These are phyloP conservation scores for Schizochytrium sp. DNA, from an alignment of 108 stramenopile genomes.

Conservation along the genomic window DNA sequence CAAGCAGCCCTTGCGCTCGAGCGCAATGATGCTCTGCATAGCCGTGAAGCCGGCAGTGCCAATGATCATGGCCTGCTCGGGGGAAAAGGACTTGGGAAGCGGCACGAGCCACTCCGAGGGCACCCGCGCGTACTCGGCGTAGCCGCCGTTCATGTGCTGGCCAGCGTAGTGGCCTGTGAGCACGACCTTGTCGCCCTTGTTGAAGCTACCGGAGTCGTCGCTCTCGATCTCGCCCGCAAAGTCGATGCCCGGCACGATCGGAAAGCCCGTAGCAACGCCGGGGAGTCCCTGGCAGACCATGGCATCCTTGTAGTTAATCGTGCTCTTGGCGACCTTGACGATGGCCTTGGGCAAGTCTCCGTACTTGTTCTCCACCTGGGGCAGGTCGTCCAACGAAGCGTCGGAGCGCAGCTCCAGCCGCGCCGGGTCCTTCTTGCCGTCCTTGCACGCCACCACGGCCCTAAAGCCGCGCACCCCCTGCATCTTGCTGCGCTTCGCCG, in stretches of 20 bases:
- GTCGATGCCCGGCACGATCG: constrained; percentile 39
- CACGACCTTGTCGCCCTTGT: neutral
- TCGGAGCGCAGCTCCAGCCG: neutral
- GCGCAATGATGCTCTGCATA: constrained; percentile 23
- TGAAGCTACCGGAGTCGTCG: neutral
- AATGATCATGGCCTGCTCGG: constrained; percentile 22
- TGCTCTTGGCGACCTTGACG: constrained; percentile 23
- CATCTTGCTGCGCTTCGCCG: neutral
- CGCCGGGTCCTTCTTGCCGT: neutral
- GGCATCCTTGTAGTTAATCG: constrained; percentile 47
- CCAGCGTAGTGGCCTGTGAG: constrained; percentile 18
- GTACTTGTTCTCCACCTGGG: neutral
- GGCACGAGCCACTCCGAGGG: constrained; percentile 28
- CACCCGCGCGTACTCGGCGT: constrained; percentile 17
- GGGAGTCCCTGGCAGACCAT: constrained; percentile 20
- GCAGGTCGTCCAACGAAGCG: neutral
- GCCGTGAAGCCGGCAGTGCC: constrained; percentile 44
- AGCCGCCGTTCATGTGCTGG: constrained; percentile 32
- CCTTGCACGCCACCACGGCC: neutral
- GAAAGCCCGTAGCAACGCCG: constrained; percentile 19
- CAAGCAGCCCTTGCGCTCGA: constrained; percentile 12
- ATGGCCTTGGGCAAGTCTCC: neutral
- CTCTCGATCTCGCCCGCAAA: constrained; percentile 22
- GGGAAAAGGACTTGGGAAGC: neutral
- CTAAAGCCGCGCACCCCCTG: neutral